Conservation (phyloP, 129 eudicot species). For the Silybum marianum region DNA sequence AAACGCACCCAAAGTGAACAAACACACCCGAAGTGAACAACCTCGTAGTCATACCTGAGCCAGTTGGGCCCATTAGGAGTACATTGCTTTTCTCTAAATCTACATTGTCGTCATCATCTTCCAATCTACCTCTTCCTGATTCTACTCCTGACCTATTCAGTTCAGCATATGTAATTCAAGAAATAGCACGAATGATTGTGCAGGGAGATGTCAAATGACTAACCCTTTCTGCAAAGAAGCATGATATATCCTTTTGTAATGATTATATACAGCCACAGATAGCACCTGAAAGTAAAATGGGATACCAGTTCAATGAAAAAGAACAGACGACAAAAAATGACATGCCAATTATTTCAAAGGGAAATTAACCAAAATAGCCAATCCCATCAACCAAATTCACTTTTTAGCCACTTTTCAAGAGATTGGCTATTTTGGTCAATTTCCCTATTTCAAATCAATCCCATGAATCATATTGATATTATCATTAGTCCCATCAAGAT, state of each 20-base stretch:
- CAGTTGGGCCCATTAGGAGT: slow-evolving; percentile 96
- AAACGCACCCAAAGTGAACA: neutral
- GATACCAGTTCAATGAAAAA: neutral
- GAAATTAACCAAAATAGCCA: no score
- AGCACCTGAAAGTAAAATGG: slow-evolving; percentile 54
- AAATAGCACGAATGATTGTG: neutral
- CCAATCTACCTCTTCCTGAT: slow-evolving; percentile 30
- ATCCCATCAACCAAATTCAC: no score
- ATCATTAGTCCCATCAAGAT: neutral
- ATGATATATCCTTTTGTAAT: slow-evolving; percentile 84
- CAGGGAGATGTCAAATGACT: slow-evolving; percentile 32
- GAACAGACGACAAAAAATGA: neutral
- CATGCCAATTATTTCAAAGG: neutral
- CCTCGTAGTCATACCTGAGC: slow-evolving; percentile 65
- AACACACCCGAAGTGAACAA: neutral
- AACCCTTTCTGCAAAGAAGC: slow-evolving; percentile 74
- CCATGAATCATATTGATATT: slow-evolving; percentile 4
- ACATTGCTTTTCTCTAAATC: slow-evolving; percentile 95
- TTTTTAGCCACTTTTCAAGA: no score
- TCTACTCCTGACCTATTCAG: slow-evolving; percentile 67
- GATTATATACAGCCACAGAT: slow-evolving; percentile 95
- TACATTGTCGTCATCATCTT: slow-evolving; percentile 80
- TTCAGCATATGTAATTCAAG: slow-evolving; percentile 17
- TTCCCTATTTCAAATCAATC: neutral
- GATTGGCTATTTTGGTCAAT: no score